phyloP scores from a whole-genome alignment of 257 asterid species.

The Jasminum sambac region DNA sequence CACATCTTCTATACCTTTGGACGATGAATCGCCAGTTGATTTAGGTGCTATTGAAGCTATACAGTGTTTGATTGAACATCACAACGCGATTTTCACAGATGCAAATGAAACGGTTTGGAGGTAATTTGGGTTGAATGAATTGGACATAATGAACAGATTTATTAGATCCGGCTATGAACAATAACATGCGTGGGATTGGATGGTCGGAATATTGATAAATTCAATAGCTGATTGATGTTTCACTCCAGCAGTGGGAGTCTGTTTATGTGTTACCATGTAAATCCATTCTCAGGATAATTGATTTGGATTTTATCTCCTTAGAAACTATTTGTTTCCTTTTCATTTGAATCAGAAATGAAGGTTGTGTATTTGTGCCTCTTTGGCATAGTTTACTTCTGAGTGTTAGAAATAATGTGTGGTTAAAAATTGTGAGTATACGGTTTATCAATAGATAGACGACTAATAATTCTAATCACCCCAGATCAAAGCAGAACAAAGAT shows the following conservation, averaged over 20 bases:
- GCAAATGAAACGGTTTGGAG: conserved; percentile 88
- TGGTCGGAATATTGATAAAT: background rate
- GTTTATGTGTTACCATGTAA: conserved; percentile 17
- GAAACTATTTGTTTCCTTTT: no score
- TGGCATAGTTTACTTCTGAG: no score
- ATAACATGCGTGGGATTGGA: conserved; percentile 10
- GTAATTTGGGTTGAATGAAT: conserved; percentile 1
- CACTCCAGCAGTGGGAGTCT: background rate
- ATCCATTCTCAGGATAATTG: background rate
- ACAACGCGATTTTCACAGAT: conserved; percentile 77
- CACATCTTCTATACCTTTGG: conserved; percentile 78
- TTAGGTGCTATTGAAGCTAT: conserved; percentile 78
- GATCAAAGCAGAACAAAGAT: no score
- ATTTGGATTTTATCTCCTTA: background rate
- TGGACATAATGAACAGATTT: background rate
- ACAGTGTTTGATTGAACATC: conserved; percentile 86
- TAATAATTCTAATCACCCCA: no score
- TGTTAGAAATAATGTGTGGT: no score
- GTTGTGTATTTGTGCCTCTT: no score
- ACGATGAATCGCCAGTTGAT: conserved; percentile 67
- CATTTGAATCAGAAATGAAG: no score
- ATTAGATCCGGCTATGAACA: background rate
- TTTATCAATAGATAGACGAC: no score
- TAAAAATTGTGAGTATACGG: no score
- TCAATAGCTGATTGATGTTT: background rate